phyloP scores from a whole-genome alignment of 257 asterid genomes.

The Marsdenia floribunda region DNA sequence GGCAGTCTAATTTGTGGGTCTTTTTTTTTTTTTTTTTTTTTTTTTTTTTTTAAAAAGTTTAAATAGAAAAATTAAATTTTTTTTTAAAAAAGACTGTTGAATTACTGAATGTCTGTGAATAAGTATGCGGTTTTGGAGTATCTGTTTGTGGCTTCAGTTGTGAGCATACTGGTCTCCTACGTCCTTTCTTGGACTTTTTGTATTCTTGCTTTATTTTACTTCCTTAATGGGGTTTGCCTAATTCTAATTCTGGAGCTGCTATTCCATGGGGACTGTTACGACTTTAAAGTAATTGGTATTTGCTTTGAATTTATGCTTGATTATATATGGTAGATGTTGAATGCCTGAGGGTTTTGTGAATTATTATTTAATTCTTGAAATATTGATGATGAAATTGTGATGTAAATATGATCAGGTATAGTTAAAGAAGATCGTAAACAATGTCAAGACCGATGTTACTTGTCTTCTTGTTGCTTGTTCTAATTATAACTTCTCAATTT shows the following conservation, averaged over 20 bases:
- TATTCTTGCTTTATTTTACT: not conserved
- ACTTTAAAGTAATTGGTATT: not conserved
- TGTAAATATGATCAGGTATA: constrained; percentile 32
- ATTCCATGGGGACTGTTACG: not conserved
- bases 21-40: no score
- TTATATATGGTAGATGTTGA: not conserved
- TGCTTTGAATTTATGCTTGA: not conserved
- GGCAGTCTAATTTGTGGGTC: not conserved
- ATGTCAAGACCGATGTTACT: constrained; percentile 82
- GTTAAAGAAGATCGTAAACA: constrained; percentile 31
- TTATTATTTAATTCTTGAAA: not conserved
- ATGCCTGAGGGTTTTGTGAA: not conserved
- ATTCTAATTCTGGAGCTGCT: not conserved
- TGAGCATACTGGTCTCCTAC: not conserved
- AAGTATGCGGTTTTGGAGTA: not conserved
- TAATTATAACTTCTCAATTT: constrained; percentile 75
- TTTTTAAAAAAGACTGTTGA: not conserved
- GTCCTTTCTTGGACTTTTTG: not conserved
- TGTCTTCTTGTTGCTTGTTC: constrained; percentile 56
- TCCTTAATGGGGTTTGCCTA: not conserved
- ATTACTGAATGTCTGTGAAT: not conserved
- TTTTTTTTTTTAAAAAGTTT: no score
- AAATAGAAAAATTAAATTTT: no score
- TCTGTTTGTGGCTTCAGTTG: not conserved
- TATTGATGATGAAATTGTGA: not conserved